Evolutionary conservation across 306 rosid genomes (phyloP).

Genomic region (Cucurbita ficifolia): DNA sequence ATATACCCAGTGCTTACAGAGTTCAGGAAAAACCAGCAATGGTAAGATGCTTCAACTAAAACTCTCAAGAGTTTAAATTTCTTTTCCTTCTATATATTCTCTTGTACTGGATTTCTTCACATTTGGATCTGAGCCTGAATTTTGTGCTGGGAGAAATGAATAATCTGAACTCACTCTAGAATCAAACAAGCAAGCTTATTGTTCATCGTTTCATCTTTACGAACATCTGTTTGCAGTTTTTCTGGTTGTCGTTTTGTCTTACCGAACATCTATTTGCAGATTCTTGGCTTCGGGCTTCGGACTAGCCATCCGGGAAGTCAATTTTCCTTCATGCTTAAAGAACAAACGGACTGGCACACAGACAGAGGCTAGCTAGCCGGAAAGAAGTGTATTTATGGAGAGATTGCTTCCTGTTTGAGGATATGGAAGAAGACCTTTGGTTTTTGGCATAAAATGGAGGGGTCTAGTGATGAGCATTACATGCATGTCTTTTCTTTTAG

Average conservation of each 20-base stretch:
- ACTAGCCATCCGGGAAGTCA: not conserved
- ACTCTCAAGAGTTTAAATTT: not conserved
- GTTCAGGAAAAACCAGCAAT: slow-evolving; percentile 88
- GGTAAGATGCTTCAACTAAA: slow-evolving; percentile 24
- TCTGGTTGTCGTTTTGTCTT: not conserved
- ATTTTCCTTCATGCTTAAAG: not conserved
- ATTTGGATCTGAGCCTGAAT: not conserved
- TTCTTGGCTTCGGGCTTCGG: not conserved
- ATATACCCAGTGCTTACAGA: slow-evolving; percentile 85
- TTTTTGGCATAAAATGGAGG: not conserved
- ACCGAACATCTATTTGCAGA: not conserved
- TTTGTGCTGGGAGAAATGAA: not conserved
- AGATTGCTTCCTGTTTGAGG: not conserved
- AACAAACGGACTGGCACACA: not conserved
- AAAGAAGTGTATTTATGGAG: not conserved
- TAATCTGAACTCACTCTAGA: not conserved
- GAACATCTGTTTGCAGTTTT: not conserved
- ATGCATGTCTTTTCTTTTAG: not conserved
- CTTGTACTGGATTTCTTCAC: not conserved
- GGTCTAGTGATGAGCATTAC: too few species aligned
- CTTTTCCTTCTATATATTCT: not conserved
- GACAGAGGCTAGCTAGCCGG: not conserved
- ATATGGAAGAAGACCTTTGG: not conserved
- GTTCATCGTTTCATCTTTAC: not conserved
- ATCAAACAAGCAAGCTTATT: not conserved